phyloP scores from a whole-genome alignment of 2,329 filamentous ascomycete species.

The Pseudogymnoascus sp. region DNA sequence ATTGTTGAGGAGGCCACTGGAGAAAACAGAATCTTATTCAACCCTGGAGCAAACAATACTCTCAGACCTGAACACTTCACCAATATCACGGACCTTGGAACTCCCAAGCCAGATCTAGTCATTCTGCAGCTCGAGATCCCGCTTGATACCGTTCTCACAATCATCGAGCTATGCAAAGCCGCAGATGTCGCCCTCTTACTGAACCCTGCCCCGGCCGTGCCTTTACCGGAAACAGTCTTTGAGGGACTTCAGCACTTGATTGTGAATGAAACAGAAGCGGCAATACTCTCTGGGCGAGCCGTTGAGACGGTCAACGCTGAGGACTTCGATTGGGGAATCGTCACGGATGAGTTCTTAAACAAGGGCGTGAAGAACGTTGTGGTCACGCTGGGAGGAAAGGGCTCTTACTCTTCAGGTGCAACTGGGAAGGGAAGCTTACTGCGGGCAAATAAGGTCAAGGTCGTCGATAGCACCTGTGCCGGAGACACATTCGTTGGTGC shows the following conservation, averaged over 20 bases:
- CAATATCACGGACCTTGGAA: conserved; percentile 30
- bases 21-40: conserved; percentile 70
- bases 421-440: conserved; percentile 44
- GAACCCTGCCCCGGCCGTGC: conserved; percentile 75
- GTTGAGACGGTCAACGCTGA: conserved; percentile 38
- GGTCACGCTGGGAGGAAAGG: conserved; percentile 75
- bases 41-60: conserved; percentile 60
- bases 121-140: conserved; percentile 77
- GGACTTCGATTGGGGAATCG: conserved; percentile 34
- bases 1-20: conserved; percentile 65
- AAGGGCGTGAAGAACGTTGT: conserved; percentile 70
- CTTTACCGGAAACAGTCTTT: conserved; percentile 61
- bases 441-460: conserved; percentile 61
- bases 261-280: conserved; percentile 85
- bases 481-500: conserved; percentile 91
- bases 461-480: conserved; percentile 89
- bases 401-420: conserved; percentile 59
- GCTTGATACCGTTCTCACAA: conserved; percentile 54
- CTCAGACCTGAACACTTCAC: conserved; percentile 36
- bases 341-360: conserved; percentile 55
- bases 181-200: conserved; percentile 59
- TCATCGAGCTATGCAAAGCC: conserved; percentile 44
- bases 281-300: conserved; percentile 54
- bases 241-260: conserved; percentile 67
- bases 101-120: conserved; percentile 52